Conservation (phyloP, 2,329 filamentous ascomycete species). For the Phyllosticta citribraziliensis region DNA sequence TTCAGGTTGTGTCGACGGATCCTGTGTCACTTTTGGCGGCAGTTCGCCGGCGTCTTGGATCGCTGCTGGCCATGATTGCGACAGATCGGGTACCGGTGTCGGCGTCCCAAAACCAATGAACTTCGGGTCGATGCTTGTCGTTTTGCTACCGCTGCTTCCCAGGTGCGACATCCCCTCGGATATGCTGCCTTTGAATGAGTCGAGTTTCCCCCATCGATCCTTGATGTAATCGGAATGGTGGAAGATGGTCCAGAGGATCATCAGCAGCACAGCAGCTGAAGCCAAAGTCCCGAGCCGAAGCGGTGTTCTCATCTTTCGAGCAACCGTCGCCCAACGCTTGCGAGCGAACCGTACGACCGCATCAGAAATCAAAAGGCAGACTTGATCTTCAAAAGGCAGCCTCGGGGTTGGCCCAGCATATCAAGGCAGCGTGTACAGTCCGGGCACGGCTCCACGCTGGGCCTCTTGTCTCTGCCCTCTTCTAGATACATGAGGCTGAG, state of each 20-base stretch:
- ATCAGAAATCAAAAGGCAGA: background rate
- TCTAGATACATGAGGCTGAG: background rate
- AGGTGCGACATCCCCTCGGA: background rate
- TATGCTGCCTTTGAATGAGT: background rate
- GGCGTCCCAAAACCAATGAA: conserved; percentile 7
- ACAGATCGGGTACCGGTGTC: background rate
- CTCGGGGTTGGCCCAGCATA: background rate
- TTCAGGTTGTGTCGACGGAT: background rate
- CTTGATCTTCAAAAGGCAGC: background rate
- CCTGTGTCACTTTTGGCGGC: background rate
- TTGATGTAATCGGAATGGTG: conserved; percentile 2
- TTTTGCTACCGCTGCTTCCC: background rate
- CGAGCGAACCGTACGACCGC: background rate
- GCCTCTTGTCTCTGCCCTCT: background rate
- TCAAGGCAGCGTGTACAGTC: background rate
- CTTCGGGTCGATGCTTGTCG: background rate
- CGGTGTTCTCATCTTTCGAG: conserved; percentile 5
- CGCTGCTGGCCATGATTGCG: background rate
- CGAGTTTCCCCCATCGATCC: conserved; percentile 1
- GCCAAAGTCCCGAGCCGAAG: conserved; percentile 4
- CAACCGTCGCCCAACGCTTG: background rate
- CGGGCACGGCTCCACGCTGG: background rate
- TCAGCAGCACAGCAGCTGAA: background rate
- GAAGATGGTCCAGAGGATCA: background rate
- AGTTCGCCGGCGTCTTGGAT: background rate